Evolutionary conservation across 1,139 yeast species (phyloP).

Genomic region (Protomyces inouyei): DNA sequence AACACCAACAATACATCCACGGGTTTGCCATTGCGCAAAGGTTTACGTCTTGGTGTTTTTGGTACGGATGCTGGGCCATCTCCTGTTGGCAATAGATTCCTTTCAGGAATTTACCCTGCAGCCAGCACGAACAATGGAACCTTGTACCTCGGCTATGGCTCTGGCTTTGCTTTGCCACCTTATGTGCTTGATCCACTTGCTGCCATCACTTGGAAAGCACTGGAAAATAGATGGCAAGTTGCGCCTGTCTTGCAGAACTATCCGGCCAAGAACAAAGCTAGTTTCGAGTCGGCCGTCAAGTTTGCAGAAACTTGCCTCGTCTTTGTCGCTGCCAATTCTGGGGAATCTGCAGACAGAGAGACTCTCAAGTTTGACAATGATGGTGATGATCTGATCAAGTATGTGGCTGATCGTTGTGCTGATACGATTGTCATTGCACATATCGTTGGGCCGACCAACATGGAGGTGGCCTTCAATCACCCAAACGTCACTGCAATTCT

Average conservation of each 20-base stretch:
- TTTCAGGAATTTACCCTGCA: conserved; percentile 37
- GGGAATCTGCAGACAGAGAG: conserved; percentile 61
- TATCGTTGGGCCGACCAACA: conserved; percentile 56
- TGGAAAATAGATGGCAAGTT: conserved; percentile 31
- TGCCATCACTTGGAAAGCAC: conserved; percentile 34
- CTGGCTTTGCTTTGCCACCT: conserved; percentile 52
- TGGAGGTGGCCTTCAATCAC: conserved; percentile 56
- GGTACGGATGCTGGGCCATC: conserved; percentile 39
- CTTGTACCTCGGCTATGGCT: conserved; percentile 42
- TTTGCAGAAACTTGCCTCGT: conserved; percentile 50
- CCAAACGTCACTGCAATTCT: conserved; percentile 56
- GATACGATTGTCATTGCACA: conserved; percentile 57
- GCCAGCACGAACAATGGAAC: conserved; percentile 20
- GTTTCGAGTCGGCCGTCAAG: conserved; percentile 44
- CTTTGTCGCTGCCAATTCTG: conserved; percentile 42
- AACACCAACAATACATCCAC: conserved; percentile 48
- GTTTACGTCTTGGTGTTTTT: conserved; percentile 46
- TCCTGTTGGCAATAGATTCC: conserved; percentile 37
- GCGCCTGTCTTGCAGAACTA: conserved; percentile 39
- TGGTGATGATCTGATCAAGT: conserved; percentile 52
- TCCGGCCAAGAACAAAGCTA: background rate
- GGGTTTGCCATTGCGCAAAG: conserved; percentile 49
- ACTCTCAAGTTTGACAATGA: conserved; percentile 57
- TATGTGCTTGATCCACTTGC: conserved; percentile 52
- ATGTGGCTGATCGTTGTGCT: conserved; percentile 47